Conservation (phyloP, 2,329 filamentous ascomycete species). For the Tolypocladium endophyticum region DNA sequence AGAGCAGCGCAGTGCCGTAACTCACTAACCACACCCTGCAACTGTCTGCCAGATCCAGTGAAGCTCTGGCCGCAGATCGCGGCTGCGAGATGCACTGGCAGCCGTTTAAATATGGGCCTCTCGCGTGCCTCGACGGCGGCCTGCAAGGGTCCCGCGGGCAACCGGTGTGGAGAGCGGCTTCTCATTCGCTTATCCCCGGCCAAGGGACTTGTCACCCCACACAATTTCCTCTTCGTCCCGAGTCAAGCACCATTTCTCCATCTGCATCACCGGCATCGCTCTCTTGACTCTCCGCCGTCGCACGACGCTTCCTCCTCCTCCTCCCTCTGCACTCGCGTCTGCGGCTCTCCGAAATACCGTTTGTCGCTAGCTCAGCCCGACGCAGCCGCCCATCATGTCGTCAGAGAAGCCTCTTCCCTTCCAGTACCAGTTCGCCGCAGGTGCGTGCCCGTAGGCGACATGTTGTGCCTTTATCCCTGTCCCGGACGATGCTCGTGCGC, state of each 20-base stretch:
- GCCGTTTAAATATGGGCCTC: neutral
- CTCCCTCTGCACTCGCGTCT: neutral
- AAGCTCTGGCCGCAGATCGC: neutral
- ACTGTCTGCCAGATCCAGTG: too few relatives aligned
- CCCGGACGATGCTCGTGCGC: neutral
- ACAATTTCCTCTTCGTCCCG: neutral
- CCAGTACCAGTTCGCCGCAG: conserved; percentile 89
- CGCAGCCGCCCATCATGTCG: conserved; percentile 41
- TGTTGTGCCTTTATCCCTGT: neutral
- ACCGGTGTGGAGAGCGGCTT: neutral
- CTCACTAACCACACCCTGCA: too few relatives aligned
- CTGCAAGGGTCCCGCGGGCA: neutral
- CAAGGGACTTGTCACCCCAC: neutral
- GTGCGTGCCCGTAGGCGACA: conserved; percentile 33
- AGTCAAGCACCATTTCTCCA: neutral
- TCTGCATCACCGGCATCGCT: neutral
- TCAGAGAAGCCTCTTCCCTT: conserved; percentile 73
- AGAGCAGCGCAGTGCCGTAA: too few relatives aligned
- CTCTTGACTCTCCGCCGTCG: neutral
- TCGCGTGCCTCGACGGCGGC: neutral
- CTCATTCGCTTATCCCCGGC: neutral
- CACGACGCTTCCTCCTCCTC: neutral
- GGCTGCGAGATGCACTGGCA: neutral
- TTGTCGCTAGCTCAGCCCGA: conserved; percentile 10
- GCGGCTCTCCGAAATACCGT: neutral